A percentile compares a stretch with the other conserved stretches of the same genome.
phyloP scores from a whole-genome alignment of 1,139 yeast genomes.

The Lodderomyces pseudojiufengensis region DNA sequence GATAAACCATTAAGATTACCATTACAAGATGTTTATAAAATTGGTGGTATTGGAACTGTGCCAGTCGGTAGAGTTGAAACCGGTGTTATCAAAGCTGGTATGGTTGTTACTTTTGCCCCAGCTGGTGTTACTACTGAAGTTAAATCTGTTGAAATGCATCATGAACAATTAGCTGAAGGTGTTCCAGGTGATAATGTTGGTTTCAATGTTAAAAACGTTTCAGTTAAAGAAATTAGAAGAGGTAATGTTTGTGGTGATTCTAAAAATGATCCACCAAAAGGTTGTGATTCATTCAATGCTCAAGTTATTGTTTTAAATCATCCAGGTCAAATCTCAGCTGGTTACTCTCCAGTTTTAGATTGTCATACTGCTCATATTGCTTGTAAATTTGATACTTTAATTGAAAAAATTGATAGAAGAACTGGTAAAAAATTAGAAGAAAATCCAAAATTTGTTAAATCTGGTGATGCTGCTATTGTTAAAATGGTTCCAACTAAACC shows the following conservation, averaged over 20 bases:
- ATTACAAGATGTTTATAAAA: conserved; percentile 90
- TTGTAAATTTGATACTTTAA: conserved; percentile 79
- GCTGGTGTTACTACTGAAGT: conserved; percentile 92
- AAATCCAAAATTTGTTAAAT: conserved; percentile 80
- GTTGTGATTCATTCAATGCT: conserved; percentile 79
- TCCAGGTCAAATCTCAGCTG: conserved; percentile 91
- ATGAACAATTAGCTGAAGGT: conserved; percentile 83
- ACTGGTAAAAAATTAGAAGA: conserved; percentile 86
- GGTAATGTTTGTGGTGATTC: conserved; percentile 96
- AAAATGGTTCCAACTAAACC: conserved; percentile 93
- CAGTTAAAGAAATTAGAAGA: conserved; percentile 91
- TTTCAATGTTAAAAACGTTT: conserved; percentile 92
- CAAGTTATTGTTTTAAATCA: conserved; percentile 89
- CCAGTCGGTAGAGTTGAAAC: conserved; percentile 95
- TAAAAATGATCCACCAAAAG: conserved; percentile 91
- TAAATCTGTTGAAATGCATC: conserved; percentile 93
- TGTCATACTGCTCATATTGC: conserved; percentile 97
- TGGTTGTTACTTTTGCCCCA: conserved; percentile 88
- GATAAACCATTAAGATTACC: conserved; percentile 91
- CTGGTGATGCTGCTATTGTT: conserved; percentile 93
- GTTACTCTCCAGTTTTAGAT: conserved; percentile 91
- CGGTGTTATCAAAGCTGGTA: conserved; percentile 89
- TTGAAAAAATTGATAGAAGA: conserved; percentile 92
- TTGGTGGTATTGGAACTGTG: conserved; percentile 91
- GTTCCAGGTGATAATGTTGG: conserved; percentile 94